These are phyloP conservation scores for Epichloe festucae DNA, from an alignment of 2,329 filamentous ascomycete genomes.

Conservation along the genomic window DNA sequence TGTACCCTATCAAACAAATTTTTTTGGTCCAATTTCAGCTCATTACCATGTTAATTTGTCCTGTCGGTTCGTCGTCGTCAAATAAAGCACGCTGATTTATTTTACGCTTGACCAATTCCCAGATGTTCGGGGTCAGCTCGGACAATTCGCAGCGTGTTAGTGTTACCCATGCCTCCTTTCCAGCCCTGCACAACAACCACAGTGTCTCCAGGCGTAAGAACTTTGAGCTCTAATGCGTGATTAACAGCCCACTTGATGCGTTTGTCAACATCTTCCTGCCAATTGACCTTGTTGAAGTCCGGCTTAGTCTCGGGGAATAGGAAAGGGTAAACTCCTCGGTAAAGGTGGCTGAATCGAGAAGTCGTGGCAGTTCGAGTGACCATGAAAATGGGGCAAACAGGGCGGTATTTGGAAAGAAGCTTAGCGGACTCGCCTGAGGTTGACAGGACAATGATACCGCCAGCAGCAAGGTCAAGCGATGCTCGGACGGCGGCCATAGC, in stretches of 20 bases:
- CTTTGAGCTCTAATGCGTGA: slow-evolving; percentile 70
- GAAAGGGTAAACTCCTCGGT: slow-evolving; percentile 97
- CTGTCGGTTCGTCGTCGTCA: background rate
- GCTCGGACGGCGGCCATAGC: slow-evolving; percentile 95
- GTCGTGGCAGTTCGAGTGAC: slow-evolving; percentile 78
- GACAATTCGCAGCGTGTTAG: slow-evolving; percentile 62
- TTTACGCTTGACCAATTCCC: slow-evolving; percentile 34
- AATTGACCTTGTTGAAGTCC: slow-evolving; percentile 83
- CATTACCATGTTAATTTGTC: background rate
- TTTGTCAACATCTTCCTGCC: slow-evolving; percentile 97
- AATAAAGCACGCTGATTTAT: background rate
- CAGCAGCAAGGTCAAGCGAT: slow-evolving; percentile 89
- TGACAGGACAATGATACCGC: slow-evolving; percentile 89
- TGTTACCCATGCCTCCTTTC: slow-evolving; percentile 86
- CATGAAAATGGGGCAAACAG: slow-evolving; percentile 99
- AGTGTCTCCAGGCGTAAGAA: slow-evolving; percentile 58
- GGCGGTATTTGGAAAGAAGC: slow-evolving; percentile 94
- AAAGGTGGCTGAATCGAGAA: slow-evolving; percentile 84
- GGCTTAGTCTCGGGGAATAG: slow-evolving; percentile 86
- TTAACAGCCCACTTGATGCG: slow-evolving; percentile 95
- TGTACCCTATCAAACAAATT: background rate
- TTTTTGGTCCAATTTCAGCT: background rate
- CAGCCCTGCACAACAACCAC: slow-evolving; percentile 81
- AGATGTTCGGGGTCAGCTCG: slow-evolving; percentile 47
- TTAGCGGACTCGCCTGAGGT: slow-evolving; percentile 92